phyloP scores from a whole-genome alignment of 495 filamentous ascomycete genomes.

The Elaphomyces granulatus region DNA sequence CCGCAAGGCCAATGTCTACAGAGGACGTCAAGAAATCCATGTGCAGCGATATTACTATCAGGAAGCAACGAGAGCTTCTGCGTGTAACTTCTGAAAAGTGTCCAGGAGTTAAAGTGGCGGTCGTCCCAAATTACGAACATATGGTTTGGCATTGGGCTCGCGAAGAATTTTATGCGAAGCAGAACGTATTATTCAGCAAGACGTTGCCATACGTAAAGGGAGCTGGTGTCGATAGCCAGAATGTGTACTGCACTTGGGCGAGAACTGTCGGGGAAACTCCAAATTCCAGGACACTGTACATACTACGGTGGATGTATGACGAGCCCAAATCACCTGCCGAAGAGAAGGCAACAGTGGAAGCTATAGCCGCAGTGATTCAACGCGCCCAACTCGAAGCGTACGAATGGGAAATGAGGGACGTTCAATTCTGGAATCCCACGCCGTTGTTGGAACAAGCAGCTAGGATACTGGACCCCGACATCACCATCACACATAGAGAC shows the following conservation, averaged over 20 bases:
- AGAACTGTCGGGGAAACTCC: conserved; percentile 46
- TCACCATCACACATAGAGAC: conserved; percentile 42
- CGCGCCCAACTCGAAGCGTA: conserved; percentile 42
- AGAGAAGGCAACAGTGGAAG: conserved; percentile 22
- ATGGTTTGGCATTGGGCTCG: conserved; percentile 76
- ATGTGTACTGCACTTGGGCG: conserved; percentile 72
- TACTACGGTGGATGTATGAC: conserved; percentile 67
- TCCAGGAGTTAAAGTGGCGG: conserved; percentile 38
- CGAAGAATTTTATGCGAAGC: conserved; percentile 64
- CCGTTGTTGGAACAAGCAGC: conserved; percentile 44
- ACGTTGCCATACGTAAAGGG: conserved; percentile 47
- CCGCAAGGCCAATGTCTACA: conserved; percentile 14
- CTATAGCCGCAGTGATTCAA: conserved; percentile 37
- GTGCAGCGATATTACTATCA: conserved; percentile 21
- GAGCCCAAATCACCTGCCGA: conserved; percentile 24
- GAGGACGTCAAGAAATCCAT: conserved; percentile 21
- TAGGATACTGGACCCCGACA: conserved; percentile 32
- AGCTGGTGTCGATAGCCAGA: conserved; percentile 40
- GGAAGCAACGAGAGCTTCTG: conserved; percentile 22
- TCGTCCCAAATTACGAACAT: conserved; percentile 57
- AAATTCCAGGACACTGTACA: conserved; percentile 56
- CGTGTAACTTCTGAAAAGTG: conserved; percentile 19
- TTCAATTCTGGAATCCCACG: conserved; percentile 54
- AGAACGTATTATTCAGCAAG: conserved; percentile 27
- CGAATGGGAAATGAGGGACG: conserved; percentile 42